Percentiles rank a stretch among this genome's conserved stretches.
Evolutionary conservation across 2,329 filamentous ascomycete species (phyloP).

Genomic region (Sporothrix variecibatus): DNA sequence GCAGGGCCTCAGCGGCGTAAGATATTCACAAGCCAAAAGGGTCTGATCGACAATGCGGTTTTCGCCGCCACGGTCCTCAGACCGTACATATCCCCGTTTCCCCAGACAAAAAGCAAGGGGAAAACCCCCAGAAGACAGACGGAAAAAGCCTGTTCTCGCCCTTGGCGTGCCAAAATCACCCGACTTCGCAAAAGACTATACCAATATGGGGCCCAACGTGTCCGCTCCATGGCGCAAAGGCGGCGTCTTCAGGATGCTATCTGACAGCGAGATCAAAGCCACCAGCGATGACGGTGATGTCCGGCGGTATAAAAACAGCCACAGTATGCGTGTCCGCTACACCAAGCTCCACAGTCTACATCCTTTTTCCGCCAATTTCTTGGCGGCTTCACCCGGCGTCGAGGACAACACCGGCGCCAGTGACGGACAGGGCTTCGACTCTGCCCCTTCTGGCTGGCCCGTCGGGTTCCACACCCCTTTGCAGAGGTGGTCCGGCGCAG

Average conservation of each 20-base stretch:
- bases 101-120: not conserved
- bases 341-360: constrained; percentile 35
- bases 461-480: constrained; percentile 27
- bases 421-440: not conserved
- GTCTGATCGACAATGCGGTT: not conserved
- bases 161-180: constrained; percentile 18
- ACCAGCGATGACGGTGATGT: not conserved
- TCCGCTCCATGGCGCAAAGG: constrained; percentile 16
- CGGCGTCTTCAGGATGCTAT: not conserved
- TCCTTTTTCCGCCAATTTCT: constrained; percentile 34
- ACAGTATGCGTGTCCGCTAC: constrained; percentile 23
- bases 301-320: not conserved
- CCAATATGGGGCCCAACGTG: constrained; percentile 22
- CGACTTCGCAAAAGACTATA: constrained; percentile 20
- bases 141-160: not conserved
- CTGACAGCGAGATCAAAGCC: not conserved
- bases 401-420: constrained; percentile 27
- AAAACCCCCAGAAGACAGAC: too few species aligned
- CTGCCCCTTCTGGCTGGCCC: not conserved
- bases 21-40: not conserved
- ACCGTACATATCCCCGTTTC: not conserved
- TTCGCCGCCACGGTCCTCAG: not conserved
- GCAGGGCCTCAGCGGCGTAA: not conserved
- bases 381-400: constrained; percentile 32
- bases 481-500: constrained; percentile 35